A percentile compares a stretch with the other conserved stretches of the same genome.
Evolutionary conservation across 805 yeast genomes (phyloP).

Genomic region (Candida succiphila): DNA sequence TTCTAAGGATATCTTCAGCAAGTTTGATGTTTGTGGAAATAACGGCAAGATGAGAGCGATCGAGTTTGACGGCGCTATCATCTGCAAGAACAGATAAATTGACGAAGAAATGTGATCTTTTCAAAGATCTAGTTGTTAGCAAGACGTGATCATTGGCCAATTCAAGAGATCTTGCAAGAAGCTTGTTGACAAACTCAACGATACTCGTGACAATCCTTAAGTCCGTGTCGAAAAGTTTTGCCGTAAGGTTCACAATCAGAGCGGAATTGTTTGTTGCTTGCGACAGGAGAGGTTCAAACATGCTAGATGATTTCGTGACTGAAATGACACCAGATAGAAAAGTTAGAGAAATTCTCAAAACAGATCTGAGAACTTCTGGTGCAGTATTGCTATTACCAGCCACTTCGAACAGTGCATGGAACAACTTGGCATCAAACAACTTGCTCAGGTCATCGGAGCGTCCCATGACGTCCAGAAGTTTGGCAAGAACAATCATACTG

Average conservation of each 20-base stretch:
- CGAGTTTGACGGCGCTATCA: conserved; percentile 16
- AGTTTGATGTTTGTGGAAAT: conserved; percentile 20
- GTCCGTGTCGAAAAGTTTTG: conserved; percentile 33
- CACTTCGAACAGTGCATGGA: conserved; percentile 12
- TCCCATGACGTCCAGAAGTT: conserved; percentile 37
- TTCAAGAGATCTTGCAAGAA: conserved; percentile 31
- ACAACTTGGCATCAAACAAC: conserved; percentile 14
- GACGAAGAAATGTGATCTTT: conserved; percentile 35
- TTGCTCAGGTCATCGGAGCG: conserved; percentile 13
- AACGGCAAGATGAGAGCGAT: conserved; percentile 5
- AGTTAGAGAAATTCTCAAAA: conserved; percentile 22
- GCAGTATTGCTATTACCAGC: conserved; percentile 12
- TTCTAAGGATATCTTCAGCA: conserved; percentile 26
- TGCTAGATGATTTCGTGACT: conserved; percentile 22
- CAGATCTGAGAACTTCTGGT: conserved; percentile 13
- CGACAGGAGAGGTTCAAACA: conserved; percentile 10
- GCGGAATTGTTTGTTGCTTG: conserved; percentile 26
- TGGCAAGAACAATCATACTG: conserved; percentile 44
- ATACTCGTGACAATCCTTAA: conserved; percentile 31
- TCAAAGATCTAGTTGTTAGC: conserved; percentile 34
- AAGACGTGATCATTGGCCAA: conserved; percentile 31
- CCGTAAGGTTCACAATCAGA: conserved; percentile 31
- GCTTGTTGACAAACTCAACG: conserved; percentile 34
- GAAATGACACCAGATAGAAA: conserved; percentile 35
- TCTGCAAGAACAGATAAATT: conserved; percentile 31